These are phyloP conservation scores for Leishmania arabica DNA, from an alignment of 208 protist genomes.

Conservation along the genomic window DNA sequence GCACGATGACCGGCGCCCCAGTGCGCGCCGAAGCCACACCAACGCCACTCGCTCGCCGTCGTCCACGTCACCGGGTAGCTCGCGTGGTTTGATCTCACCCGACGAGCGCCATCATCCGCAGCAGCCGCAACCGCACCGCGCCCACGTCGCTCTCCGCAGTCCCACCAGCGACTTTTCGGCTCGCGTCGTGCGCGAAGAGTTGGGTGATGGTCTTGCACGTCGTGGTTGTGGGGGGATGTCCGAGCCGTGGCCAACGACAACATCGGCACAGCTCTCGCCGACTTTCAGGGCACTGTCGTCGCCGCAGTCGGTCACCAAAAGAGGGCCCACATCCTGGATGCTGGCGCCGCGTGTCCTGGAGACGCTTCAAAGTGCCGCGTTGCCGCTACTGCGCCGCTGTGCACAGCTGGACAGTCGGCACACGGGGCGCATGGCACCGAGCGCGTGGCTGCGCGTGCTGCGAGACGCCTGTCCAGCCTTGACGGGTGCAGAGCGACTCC, in stretches of 20 bases:
- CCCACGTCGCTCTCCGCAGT: background rate
- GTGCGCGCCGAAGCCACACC: background rate
- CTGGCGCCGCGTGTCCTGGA: slow-evolving; percentile 7
- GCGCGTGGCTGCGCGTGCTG: slow-evolving; percentile 9
- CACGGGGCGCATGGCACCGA: slow-evolving; percentile 8
- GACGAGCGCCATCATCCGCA: background rate
- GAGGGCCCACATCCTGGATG: background rate
- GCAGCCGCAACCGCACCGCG: background rate
- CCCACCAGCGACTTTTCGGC: background rate
- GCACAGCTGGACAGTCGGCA: background rate
- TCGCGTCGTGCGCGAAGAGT: background rate
- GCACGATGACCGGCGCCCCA: background rate
- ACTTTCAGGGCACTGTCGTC: slow-evolving; percentile 2
- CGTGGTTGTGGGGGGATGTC: background rate
- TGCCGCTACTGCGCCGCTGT: slow-evolving; percentile 15
- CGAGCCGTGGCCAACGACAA: background rate
- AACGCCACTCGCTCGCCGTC: background rate
- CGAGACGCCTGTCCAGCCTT: slow-evolving; percentile 1
- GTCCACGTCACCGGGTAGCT: background rate
- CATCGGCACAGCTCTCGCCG: background rate
- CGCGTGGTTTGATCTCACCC: background rate
- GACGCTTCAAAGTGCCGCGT: slow-evolving; percentile 20
- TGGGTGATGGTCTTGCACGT: background rate
- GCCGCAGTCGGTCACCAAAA: background rate
- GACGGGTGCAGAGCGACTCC: slow-evolving; percentile 4